These are phyloP conservation scores for Corymbia calophylla DNA, from an alignment of 441 rosid species.

Conservation along the genomic window DNA sequence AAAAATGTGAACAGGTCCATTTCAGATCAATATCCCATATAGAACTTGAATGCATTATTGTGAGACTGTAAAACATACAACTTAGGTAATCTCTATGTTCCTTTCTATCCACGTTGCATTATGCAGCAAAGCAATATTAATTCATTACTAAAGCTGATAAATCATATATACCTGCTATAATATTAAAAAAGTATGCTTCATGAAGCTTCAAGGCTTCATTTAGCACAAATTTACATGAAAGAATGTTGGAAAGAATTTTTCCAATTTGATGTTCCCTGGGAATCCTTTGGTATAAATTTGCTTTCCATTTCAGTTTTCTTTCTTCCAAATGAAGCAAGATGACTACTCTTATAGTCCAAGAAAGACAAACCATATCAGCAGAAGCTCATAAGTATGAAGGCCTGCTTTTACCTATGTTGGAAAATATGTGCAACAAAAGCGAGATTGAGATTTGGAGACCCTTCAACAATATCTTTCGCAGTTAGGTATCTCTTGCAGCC, in stretches of 20 bases:
- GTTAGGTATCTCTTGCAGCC: slow-evolving; percentile 13
- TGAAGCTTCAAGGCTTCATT: neutral
- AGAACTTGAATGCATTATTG: neutral
- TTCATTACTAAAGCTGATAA: neutral
- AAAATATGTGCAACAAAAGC: slow-evolving; percentile 10
- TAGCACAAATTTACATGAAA: neutral
- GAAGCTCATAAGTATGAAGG: neutral
- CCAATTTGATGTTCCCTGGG: neutral
- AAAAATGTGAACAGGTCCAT: neutral
- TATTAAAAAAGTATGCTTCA: neutral
- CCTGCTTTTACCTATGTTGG: slow-evolving; percentile 4
- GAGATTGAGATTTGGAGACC: slow-evolving; percentile 8
- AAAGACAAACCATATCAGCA: neutral
- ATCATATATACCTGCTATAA: neutral
- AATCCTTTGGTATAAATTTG: neutral
- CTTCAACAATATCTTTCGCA: slow-evolving; percentile 12
- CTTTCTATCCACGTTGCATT: neutral
- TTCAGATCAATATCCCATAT: neutral
- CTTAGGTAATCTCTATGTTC: neutral
- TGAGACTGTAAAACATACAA: neutral
- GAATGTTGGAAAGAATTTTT: neutral
- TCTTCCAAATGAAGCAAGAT: neutral
- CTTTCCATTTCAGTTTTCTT: neutral
- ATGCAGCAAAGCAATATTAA: neutral
- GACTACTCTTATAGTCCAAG: neutral